Evolutionary conservation across 2,329 filamentous ascomycete species (phyloP), one percentile per base, ranked within the genome.

Genomic region (Geosmithia morbida): DNA sequence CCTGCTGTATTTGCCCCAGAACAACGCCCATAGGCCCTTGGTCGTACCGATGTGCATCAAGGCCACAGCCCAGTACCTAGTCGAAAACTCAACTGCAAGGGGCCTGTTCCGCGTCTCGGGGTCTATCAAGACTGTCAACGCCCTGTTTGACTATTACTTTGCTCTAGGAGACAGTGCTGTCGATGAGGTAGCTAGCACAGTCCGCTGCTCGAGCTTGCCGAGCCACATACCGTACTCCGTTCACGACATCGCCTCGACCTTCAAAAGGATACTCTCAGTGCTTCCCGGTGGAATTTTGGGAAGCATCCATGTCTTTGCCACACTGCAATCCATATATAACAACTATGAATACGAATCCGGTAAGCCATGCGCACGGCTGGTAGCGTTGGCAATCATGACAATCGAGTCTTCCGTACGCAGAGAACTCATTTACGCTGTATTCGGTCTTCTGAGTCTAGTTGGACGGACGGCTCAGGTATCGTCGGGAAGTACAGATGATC

Each of bases 231-330:
- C 69, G 39, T 74, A 67, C 44, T 70, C 74, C 7, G 67, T 77
- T 3, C 77, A 84, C 51, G 81, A 85, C 60, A 74, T 85, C 29
- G 80, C 80, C 2, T 80, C 78, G 2, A 70, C 76, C 0, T 83
- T 85, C 61, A 85, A 85, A 55, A 72, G 70, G 13, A 66, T 85
- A n/a, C 63, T 85, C 1, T 69, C 72, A 0, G 74, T 75, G 1
- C 58, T 85, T 0, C 79, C 80, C 0, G 80, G 80, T 0, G 81
- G 81, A 0, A 78, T 85, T 41, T 63, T 85, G 1, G 81, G 81
- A 3, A 80, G 77, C 1, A 55, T 82, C 14, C 59, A 67, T 1
- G 58, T 83, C 0, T 82, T 84, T 48, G 77, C 83, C 50, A 72
- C 76, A 0, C 57, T 85, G 13, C 71, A 82, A 10, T 72, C 74